Percentiles rank a stretch among this genome's conserved stretches.
Evolutionary conservation across 768 basidiomycete species (phyloP).

Genomic region (Pleurotus eryngii): DNA sequence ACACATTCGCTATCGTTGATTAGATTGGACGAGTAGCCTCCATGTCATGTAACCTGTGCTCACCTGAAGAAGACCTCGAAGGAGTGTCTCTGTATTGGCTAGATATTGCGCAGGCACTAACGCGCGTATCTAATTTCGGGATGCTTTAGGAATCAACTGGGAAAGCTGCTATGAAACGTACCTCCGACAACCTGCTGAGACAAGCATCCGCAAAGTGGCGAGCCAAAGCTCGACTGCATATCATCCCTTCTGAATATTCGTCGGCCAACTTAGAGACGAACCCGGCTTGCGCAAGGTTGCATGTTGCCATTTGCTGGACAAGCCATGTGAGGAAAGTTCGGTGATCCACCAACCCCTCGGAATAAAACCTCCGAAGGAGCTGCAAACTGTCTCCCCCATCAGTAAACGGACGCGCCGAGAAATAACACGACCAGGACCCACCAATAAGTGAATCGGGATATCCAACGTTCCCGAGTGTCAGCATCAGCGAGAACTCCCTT

Average conservation of each 20-base stretch:
- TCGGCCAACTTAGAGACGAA: slow-evolving; percentile 75
- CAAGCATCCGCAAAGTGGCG: slow-evolving; percentile 73
- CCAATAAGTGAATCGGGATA: slow-evolving; percentile 79
- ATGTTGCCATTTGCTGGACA: slow-evolving; percentile 70
- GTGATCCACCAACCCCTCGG: slow-evolving; percentile 78
- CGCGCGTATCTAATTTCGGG: slow-evolving; percentile 43
- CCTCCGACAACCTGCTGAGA: slow-evolving; percentile 65
- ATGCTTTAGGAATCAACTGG: not conserved
- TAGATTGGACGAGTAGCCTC: not conserved
- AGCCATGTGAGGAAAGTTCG: slow-evolving; percentile 77
- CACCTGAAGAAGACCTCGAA: slow-evolving; percentile 65
- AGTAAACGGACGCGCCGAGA: not conserved
- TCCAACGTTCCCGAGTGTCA: slow-evolving; percentile 72
- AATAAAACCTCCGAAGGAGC: slow-evolving; percentile 72
- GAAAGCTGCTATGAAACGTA: slow-evolving; percentile 15
- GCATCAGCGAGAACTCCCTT: slow-evolving; percentile 75
- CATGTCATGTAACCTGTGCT: slow-evolving; percentile 10
- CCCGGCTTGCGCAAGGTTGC: slow-evolving; percentile 79
- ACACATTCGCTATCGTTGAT: slow-evolving; percentile 52
- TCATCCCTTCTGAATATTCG: slow-evolving; percentile 73
- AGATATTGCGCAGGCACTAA: slow-evolving; percentile 57
- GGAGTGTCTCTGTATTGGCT: slow-evolving; percentile 43
- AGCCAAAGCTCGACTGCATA: slow-evolving; percentile 62
- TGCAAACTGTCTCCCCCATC: slow-evolving; percentile 45
- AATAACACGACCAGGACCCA: slow-evolving; percentile 23